A percentile compares a stretch with the other conserved stretches of the same genome.
Evolutionary conservation across 1,284 basidiomycete species (phyloP).

Genomic region (Crucibulum parvulum): DNA sequence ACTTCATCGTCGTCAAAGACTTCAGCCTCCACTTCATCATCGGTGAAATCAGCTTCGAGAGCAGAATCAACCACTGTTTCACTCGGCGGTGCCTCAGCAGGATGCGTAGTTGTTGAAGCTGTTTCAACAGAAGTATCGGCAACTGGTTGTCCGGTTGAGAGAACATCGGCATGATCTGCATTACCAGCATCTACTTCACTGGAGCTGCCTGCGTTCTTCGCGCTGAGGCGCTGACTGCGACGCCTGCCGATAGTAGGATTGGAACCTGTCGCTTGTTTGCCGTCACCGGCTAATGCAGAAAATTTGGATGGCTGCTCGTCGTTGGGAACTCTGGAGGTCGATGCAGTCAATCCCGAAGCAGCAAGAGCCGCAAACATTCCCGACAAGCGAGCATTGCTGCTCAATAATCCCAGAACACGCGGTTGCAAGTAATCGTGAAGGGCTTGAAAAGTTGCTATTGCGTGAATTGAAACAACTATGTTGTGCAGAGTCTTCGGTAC

Average conservation of each 20-base stretch:
- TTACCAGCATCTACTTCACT: slow-evolving; percentile 24
- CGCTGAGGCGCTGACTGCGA: slow-evolving; percentile 85
- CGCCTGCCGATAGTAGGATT: slow-evolving; percentile 58
- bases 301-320: slow-evolving; percentile 29
- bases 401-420: slow-evolving; percentile 80
- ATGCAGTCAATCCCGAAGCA: slow-evolving; percentile 68
- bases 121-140: neutral
- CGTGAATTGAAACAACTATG: slow-evolving; percentile 94
- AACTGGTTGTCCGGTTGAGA: too few species aligned
- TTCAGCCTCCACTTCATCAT: slow-evolving; percentile 85
- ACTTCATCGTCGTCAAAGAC: slow-evolving; percentile 71
- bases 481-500: slow-evolving; percentile 86
- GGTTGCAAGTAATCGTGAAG: slow-evolving; percentile 94
- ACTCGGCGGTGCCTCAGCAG: slow-evolving; percentile 46
- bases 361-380: slow-evolving; percentile 92
- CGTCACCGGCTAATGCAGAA: slow-evolving; percentile 28
- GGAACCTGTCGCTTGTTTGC: slow-evolving; percentile 41
- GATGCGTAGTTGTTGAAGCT: neutral
- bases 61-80: slow-evolving; percentile 70
- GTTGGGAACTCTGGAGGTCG: slow-evolving; percentile 30
- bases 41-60: slow-evolving; percentile 72
- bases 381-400: slow-evolving; percentile 75
- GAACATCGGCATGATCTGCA: slow-evolving; percentile 4
- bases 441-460: slow-evolving; percentile 95
- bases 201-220: slow-evolving; percentile 55